Conservation (phyloP, 345 rosid species). For the Arabis alpina region DNA sequence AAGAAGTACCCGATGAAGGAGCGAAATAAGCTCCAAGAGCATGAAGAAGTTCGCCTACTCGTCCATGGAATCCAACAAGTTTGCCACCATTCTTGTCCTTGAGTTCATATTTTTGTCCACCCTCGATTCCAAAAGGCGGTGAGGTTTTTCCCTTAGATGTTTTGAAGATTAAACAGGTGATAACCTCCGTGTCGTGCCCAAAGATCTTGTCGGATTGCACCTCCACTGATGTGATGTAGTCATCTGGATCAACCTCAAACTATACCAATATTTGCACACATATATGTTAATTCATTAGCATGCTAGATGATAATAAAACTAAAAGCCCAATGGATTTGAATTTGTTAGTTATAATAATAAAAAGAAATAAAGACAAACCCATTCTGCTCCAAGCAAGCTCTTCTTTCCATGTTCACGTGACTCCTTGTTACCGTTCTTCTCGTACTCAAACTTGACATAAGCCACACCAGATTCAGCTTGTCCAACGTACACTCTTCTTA, state of each 20-base stretch:
- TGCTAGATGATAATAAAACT: not conserved
- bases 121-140: conserved; percentile 37
- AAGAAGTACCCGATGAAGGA: conserved; percentile 8
- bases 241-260: conserved; percentile 45
- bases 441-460: conserved; percentile 42
- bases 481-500: conserved; percentile 41
- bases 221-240: conserved; percentile 41
- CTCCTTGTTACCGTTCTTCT: conserved; percentile 28
- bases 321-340: not conserved
- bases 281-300: not conserved
- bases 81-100: conserved; percentile 35
- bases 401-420: conserved; percentile 38
- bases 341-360: not conserved
- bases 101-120: conserved; percentile 29
- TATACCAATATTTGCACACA: conserved; percentile 12
- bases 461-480: conserved; percentile 43
- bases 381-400: conserved; percentile 37
- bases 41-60: conserved; percentile 36
- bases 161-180: conserved; percentile 39
- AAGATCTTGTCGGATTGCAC: conserved; percentile 40
- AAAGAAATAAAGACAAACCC: conserved; percentile 19
- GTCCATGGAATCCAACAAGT: conserved; percentile 44
- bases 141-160: conserved; percentile 37
- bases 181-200: conserved; percentile 30
- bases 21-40: conserved; percentile 43